A percentile compares a stretch with the other conserved stretches of the same genome.
Evolutionary conservation across 2,329 filamentous ascomycete species (phyloP).

Genomic region (Septoria linicola): DNA sequence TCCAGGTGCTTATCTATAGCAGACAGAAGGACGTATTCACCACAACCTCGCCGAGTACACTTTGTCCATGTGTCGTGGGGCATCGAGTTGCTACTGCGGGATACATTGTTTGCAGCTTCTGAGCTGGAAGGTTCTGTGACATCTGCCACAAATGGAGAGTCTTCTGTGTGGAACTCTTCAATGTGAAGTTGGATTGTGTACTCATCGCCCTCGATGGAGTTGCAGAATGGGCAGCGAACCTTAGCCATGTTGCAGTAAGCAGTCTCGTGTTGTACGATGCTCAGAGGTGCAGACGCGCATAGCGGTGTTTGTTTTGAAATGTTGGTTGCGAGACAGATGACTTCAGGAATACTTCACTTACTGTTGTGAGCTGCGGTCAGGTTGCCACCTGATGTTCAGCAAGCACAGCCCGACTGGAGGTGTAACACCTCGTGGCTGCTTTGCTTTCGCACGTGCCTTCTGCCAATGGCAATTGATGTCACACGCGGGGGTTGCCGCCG

Average conservation of each 20-base stretch:
- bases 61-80: constrained; percentile 34
- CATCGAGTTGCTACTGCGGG: constrained; percentile 17
- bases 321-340: no score
- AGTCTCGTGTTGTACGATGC: constrained; percentile 3
- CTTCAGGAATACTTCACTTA: no score
- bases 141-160: constrained; percentile 28
- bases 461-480: no score
- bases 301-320: not conserved
- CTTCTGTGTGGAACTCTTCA: constrained; percentile 36
- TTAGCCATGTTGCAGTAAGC: constrained; percentile 27
- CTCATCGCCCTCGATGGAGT: constrained; percentile 26
- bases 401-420: no score
- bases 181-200: constrained; percentile 36
- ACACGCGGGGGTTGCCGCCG: not conserved
- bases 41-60: constrained; percentile 46
- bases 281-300: constrained; percentile 8
- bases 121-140: constrained; percentile 1
- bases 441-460: no score
- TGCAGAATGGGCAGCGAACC: constrained; percentile 34
- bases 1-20: constrained; percentile 50
- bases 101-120: not conserved
- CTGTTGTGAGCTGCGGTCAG: not conserved
- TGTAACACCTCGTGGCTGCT: no score
- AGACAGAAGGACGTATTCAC: constrained; percentile 43
- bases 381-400: no score